Evolutionary conservation across 169 alveolate species (phyloP), one percentile per base, ranked within the genome.

Genomic region (Plasmodium reichenowi): DNA sequence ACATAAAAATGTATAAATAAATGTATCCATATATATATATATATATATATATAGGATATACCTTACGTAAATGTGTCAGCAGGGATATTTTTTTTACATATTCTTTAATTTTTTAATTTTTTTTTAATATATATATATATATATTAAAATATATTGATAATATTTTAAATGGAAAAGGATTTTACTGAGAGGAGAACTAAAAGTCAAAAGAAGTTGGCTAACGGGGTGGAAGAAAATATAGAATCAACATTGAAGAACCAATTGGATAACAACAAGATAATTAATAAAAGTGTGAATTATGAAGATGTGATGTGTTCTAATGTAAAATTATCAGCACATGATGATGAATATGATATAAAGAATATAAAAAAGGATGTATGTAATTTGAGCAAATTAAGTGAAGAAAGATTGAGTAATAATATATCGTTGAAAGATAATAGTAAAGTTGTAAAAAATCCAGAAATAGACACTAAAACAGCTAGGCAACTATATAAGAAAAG

Each of bases 361-460:
- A 17, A 6, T 56, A 56, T 56, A 32, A 64, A 64, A 8, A 64
- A 64, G 20, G 73, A 64, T 3, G 32, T 29, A 3, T 15, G n/a
- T 24, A 64, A 50, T 29, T 24, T 22, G 15, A 76, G 54, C 32
- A 76, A 76, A 0, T 17, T 54, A 12, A 66, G 68, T n/a, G 43
- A 68, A 6, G 64, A 63, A 0, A 75, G 63, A 60, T 8, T 54
- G 15, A 24, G 54, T 13, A 32, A 47, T 52, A 3, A 54, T 38
- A n/a, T 2, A 22, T 8, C 12, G n/a, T 2, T 20, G 12, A 50
- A 58, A 13, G 29, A 52, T n/a, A 15, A 50, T 45, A 43, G 70
- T 12, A 17, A 8, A 59, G 52, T 8, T 56, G 6, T 56, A 12
- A 22, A 15, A 56, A 56, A 56, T 56, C 10, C 17, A 6, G 63